A percentile compares a stretch with the other conserved stretches of the same genome.
Conservation (phyloP, 1,284 basidiomycete genomes). For the Serendipita sp. region DNA sequence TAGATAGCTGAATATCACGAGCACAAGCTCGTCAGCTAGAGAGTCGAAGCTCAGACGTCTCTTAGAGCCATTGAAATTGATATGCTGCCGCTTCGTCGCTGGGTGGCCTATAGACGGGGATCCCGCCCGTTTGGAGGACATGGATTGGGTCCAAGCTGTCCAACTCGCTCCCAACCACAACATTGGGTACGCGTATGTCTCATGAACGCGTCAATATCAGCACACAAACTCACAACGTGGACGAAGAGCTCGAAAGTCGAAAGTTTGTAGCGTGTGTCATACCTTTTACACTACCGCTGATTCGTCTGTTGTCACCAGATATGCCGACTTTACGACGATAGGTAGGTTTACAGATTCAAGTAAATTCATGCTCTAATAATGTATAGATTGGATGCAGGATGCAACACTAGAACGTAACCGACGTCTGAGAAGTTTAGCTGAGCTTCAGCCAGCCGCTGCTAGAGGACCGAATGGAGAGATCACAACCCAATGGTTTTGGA, state of each 20-base stretch:
- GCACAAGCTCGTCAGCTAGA: not conserved
- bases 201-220: not conserved
- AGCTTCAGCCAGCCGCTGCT: constrained; percentile 30
- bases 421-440: constrained; percentile 44
- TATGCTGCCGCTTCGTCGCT: not conserved
- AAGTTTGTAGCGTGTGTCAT: not conserved
- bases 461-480: constrained; percentile 38
- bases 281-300: constrained; percentile 11
- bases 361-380: constrained; percentile 5
- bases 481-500: constrained; percentile 47
- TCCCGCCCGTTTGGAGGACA: not conserved
- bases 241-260: not conserved
- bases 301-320: constrained; percentile 19
- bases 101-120: not conserved
- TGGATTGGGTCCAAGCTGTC: not conserved
- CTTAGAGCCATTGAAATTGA: not conserved
- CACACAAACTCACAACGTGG: not conserved
- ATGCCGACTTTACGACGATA: constrained; percentile 68
- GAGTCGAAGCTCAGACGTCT: not conserved
- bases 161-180: not conserved
- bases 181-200: not conserved
- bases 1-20: not conserved
- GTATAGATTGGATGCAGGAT: constrained; percentile 85
- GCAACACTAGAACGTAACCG: constrained; percentile 75
- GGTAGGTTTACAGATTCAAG: constrained; percentile 27